Evolutionary conservation across 306 rosid genomes (phyloP).

Genomic region (Castanea mollissima): DNA sequence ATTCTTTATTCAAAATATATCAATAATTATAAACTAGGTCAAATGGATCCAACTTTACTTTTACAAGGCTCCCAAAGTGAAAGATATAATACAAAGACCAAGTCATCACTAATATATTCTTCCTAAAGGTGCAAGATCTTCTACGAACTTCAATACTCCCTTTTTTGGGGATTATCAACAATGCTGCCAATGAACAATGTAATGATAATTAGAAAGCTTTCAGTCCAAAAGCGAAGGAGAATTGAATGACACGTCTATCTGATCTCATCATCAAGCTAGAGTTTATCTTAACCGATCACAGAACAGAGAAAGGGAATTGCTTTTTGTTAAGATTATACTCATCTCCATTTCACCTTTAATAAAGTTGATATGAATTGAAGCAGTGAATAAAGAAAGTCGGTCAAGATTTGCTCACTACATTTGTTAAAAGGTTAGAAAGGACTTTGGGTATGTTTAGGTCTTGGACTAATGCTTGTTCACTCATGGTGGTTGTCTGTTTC

Average conservation of each 20-base stretch:
- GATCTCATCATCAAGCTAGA: conserved; percentile 18
- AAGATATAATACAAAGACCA: too few species aligned
- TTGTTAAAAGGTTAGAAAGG: neutral
- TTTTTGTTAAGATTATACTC: conserved; percentile 37
- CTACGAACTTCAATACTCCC: conserved; percentile 11
- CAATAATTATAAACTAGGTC: too few species aligned
- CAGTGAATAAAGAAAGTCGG: conserved; percentile 14
- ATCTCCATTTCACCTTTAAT: conserved; percentile 33
- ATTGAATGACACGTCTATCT: conserved; percentile 31
- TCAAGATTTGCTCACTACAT: neutral
- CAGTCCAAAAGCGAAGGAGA: conserved; percentile 27
- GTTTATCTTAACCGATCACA: conserved; percentile 33
- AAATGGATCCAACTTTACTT: too few species aligned
- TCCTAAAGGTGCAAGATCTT: neutral
- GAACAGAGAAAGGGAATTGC: conserved; percentile 24
- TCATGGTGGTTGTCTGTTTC: too few species aligned
- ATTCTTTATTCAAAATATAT: too few species aligned
- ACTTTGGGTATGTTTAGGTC: too few species aligned
- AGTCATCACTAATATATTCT: too few species aligned
- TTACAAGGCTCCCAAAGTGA: too few species aligned
- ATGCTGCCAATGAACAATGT: conserved; percentile 13
- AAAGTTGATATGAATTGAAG: conserved; percentile 29
- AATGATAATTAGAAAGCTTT: conserved; percentile 35
- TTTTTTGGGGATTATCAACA: neutral
- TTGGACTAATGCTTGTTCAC: too few species aligned